Evolutionary conservation across 148 eudicot species (phyloP).

Genomic region (Pouteria glomerata): DNA sequence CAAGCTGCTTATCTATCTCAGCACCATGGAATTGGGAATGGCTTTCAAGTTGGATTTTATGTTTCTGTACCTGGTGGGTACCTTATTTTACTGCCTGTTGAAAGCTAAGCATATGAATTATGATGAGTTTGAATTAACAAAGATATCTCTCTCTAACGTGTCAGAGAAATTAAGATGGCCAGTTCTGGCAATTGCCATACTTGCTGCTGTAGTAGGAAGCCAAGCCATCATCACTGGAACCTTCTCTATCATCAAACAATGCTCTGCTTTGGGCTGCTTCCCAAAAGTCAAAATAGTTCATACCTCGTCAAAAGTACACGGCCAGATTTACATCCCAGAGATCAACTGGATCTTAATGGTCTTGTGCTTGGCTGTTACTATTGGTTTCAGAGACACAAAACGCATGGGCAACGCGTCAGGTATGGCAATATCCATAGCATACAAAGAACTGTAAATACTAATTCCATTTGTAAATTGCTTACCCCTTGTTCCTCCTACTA

Average conservation of each 20-base stretch:
- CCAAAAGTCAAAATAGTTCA: conserved; percentile 88
- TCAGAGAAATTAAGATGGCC: conserved; percentile 92
- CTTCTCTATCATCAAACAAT: conserved; percentile 93
- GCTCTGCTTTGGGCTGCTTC: conserved; percentile 86
- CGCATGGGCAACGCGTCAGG: conserved; percentile 96
- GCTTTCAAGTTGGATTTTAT: conserved; percentile 73
- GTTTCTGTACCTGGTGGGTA: conserved; percentile 87
- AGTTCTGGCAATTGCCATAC: conserved; percentile 75
- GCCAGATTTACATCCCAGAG: conserved; percentile 94
- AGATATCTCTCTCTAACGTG: neutral
- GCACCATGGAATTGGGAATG: conserved; percentile 51
- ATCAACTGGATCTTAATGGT: conserved; percentile 90
- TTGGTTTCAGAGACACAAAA: conserved; percentile 88
- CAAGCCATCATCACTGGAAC: conserved; percentile 98
- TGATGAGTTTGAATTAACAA: neutral
- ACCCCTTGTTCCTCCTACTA: neutral
- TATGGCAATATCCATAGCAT: conserved; percentile 16
- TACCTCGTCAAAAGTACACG: conserved; percentile 82
- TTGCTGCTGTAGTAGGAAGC: conserved; percentile 97
- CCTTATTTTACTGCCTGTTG: neutral
- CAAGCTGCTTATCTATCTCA: conserved; percentile 95
- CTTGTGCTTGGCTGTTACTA: conserved; percentile 81
- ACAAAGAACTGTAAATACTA: neutral
- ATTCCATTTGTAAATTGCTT: neutral
- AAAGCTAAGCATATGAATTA: neutral